Evolutionary conservation across 495 filamentous ascomycete genomes (phyloP).

Genomic region (Xylaria scruposa): DNA sequence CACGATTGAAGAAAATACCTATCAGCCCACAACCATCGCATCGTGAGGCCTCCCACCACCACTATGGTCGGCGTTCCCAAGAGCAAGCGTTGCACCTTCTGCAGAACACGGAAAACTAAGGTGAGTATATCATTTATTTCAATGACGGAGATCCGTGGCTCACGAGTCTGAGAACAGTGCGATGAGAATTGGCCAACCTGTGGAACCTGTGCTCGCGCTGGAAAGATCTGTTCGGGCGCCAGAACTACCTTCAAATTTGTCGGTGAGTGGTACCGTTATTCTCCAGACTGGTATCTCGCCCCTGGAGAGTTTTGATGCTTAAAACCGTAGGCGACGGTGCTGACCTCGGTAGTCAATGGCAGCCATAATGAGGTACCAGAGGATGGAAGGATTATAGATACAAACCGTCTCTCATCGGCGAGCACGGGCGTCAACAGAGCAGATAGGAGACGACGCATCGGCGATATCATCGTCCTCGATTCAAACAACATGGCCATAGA

Average conservation of each 20-base stretch:
- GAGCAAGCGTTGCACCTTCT: slow-evolving; percentile 41
- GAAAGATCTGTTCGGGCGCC: slow-evolving; percentile 44
- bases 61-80: slow-evolving; percentile 42
- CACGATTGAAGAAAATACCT: background rate
- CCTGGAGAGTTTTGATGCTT: background rate
- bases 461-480: background rate
- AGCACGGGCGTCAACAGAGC: background rate
- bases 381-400: slow-evolving; percentile 17
- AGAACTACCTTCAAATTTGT: slow-evolving; percentile 43
- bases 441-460: background rate
- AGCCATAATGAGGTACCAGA: slow-evolving; percentile 35
- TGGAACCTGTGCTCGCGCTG: slow-evolving; percentile 47
- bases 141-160: background rate
- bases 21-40: background rate
- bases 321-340: background rate
- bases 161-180: slow-evolving; percentile 37
- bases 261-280: slow-evolving; percentile 1
- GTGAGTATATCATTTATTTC: slow-evolving; percentile 9
- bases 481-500: background rate
- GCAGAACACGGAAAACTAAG: slow-evolving; percentile 41
- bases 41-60: background rate
- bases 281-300: background rate
- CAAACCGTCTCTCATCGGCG: background rate
- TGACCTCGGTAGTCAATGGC: slow-evolving; percentile 33
- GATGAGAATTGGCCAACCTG: slow-evolving; percentile 52